Evolutionary conservation across 2,329 filamentous ascomycete genomes (phyloP), one percentile per base, ranked within the genome.

Genomic region (Onygenales sp.): DNA sequence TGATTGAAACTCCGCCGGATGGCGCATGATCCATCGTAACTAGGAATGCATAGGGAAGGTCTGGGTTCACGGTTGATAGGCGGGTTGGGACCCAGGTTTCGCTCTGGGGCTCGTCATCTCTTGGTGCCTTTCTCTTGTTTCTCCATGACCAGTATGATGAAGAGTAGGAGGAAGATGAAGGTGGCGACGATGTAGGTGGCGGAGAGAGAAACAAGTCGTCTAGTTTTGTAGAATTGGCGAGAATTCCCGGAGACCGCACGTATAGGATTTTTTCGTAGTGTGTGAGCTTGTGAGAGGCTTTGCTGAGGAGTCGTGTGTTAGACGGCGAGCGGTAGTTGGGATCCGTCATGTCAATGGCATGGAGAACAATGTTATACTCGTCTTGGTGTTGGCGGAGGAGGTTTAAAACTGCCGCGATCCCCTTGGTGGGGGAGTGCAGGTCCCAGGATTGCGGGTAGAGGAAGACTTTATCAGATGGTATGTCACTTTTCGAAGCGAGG

Each of bases 401-500:
- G 1, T 65, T 64, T 21, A 75, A 59, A 0, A 70, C 70, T 11
- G 60, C 61, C 1, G 63, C 57, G 47, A 71, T 60, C 2, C 61
- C 58, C 35, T 64, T 59, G 0, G 60, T 21, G 58, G 54, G 32
- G 59, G 59, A 59, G 62, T 64, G 43, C 13, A 59, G 51, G 52
- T 75, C 73, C 73, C 73, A 75, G 55, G 72, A 69, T 53, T 68
- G 62, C 7, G 73, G 73, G 57, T 76, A 76, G 58, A 76, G 68
- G 47, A 75, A 70, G n/a, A 76, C 60, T 9, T 70, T 69, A 39
- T 74, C 71, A 39, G 71, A 64, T 27, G 69, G 53, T 11, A 58
- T 63, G 5, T 66, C 67, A 51, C 61, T 61, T 33, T 70, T 68
- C 31, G 62, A 64, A 0, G 65, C 56, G 38, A 75, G 61, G 14